These are phyloP conservation scores for Centaurea solstitialis DNA, from an alignment of 129 eudicot species.

Conservation along the genomic window DNA sequence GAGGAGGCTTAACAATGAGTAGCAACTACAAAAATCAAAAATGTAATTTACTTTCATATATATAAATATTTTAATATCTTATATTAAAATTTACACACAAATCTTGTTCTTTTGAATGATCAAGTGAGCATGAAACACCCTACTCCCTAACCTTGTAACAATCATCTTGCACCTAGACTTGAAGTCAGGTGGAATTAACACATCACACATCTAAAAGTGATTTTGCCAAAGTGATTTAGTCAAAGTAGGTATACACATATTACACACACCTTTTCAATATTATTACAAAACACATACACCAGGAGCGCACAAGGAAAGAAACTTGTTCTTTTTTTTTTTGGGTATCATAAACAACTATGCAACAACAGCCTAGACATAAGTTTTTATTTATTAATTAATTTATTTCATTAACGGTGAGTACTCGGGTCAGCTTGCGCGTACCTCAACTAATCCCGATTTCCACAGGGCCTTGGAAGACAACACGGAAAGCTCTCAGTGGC, in stretches of 20 bases:
- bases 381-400: too few species aligned
- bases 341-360: background rate
- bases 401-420: background rate
- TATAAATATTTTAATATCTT: too few species aligned
- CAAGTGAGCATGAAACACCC: too few species aligned
- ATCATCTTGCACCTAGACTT: background rate
- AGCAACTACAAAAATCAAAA: too few species aligned
- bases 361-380: background rate
- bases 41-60: too few species aligned
- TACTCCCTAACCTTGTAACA: too few species aligned
- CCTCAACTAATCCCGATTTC: background rate
- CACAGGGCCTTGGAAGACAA: background rate
- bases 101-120: too few species aligned
- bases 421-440: background rate
- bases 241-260: slow-evolving; percentile 6
- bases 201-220: background rate
- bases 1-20: too few species aligned
- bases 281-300: slow-evolving; percentile 2
- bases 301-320: background rate
- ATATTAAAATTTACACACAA: too few species aligned
- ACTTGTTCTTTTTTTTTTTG: background rate
- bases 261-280: slow-evolving; percentile 18
- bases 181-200: background rate
- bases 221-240: background rate
- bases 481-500: background rate